Conservation (phyloP, 192 early-diverging fungal genomes). For the Podila verticillata region DNA sequence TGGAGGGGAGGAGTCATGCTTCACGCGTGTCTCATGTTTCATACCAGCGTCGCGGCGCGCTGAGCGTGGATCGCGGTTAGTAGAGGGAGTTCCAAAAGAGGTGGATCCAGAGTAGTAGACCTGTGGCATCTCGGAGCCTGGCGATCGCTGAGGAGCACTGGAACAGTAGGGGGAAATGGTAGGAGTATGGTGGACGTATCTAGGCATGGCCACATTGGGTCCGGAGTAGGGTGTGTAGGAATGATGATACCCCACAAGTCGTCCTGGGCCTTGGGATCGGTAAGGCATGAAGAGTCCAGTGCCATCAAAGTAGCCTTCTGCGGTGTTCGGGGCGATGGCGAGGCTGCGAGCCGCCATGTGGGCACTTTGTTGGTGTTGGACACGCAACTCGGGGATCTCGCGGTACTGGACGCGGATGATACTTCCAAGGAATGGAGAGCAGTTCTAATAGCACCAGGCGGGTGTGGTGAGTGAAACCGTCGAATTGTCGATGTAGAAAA, state of each 20-base stretch:
- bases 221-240: not conserved
- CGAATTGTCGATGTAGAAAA: no score
- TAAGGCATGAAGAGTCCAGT: constrained; percentile 2
- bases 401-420: constrained; percentile 46
- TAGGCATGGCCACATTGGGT: not conserved
- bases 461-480: not conserved
- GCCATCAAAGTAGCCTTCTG: not conserved
- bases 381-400: constrained; percentile 42
- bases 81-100: no score
- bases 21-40: no score
- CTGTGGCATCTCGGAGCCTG: not conserved
- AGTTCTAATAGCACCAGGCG: constrained; percentile 21
- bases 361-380: constrained; percentile 24
- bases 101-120: no score
- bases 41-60: no score
- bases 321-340: not conserved
- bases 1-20: not conserved
- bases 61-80: no score
- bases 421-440: constrained; percentile 24
- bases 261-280: not conserved
- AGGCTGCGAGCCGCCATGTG: constrained; percentile 17
- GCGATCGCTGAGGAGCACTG: not conserved
- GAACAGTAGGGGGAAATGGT: not conserved
- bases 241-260: not conserved
- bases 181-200: not conserved